Conservation (phyloP, 805 yeast genomes). For the Teunomyces gatunensis region DNA sequence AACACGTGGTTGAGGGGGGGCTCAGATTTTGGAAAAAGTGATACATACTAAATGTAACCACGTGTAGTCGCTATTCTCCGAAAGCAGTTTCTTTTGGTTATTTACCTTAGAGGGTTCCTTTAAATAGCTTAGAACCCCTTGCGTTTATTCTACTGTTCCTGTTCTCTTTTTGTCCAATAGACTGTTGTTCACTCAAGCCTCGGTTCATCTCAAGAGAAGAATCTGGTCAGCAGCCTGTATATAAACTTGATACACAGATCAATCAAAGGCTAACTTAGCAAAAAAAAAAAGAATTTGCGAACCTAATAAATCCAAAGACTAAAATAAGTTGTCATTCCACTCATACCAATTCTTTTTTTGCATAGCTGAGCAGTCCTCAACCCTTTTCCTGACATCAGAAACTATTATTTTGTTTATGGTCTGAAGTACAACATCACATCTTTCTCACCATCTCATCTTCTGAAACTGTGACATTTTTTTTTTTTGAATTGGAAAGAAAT, state of each 20-base stretch:
- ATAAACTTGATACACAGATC: not conserved
- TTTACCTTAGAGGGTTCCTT: too few relatives aligned
- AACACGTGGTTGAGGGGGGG: conserved; percentile 1
- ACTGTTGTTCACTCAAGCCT: not conserved
- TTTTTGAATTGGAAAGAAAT: not conserved
- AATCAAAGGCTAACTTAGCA: not conserved
- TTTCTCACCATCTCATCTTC: too few relatives aligned
- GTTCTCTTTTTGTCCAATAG: not conserved
- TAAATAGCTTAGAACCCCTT: too few relatives aligned
- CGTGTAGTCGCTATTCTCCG: not conserved
- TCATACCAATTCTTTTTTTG: not conserved
- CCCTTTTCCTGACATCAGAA: not conserved
- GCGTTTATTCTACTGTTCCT: not conserved
- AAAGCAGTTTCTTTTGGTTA: not conserved
- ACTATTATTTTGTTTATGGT: too few relatives aligned
- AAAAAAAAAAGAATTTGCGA: not conserved
- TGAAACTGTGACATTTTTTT: not conserved
- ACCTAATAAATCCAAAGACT: too few relatives aligned
- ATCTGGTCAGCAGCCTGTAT: not conserved
- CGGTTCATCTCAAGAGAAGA: not conserved
- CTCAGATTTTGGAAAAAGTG: not conserved
- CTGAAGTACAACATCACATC: too few relatives aligned
- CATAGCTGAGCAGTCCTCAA: not conserved
- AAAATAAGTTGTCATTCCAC: not conserved
- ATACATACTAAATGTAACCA: not conserved